phyloP scores from a whole-genome alignment of 1,139 yeast genomes.

The Saccharomyces pastorianus region DNA sequence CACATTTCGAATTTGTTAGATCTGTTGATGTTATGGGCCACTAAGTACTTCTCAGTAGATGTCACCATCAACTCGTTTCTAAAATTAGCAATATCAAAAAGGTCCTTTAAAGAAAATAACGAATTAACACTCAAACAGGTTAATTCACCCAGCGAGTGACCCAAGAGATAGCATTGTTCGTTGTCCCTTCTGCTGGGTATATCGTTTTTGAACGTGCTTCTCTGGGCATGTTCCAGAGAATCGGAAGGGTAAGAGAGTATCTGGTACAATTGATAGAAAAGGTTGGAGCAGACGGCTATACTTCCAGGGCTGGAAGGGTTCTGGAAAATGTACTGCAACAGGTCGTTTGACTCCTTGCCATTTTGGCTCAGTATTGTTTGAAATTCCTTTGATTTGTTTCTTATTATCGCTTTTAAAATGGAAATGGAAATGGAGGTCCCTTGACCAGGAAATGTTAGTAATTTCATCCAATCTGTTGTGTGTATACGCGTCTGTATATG shows the following conservation, averaged over 20 bases:
- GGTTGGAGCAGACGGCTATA: constrained; percentile 27
- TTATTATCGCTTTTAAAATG: constrained; percentile 19
- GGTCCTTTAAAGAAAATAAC: constrained; percentile 33
- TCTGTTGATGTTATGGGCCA: constrained; percentile 20
- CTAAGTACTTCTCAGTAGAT: constrained; percentile 22
- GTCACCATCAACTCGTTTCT: constrained; percentile 30
- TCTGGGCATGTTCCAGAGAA: constrained; percentile 1
- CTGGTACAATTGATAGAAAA: constrained; percentile 22
- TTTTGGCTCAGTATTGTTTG: constrained; percentile 13
- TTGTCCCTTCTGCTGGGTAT: constrained; percentile 1
- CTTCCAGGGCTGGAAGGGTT: constrained; percentile 28
- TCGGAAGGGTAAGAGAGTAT: constrained; percentile 4
- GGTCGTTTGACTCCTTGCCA: constrained; percentile 18
- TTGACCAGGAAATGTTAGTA: constrained; percentile 32
- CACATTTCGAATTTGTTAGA: constrained; percentile 28
- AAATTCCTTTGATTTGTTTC: constrained; percentile 19
- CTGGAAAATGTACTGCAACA: constrained; percentile 18
- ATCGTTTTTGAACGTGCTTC: background rate
- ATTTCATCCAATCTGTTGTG: constrained; percentile 10
- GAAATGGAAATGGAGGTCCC: constrained; percentile 28
- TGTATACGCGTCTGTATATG: background rate
- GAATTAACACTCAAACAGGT: constrained; percentile 37
- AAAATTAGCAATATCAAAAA: constrained; percentile 28
- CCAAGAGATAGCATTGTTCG: constrained; percentile 30
- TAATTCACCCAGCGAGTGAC: constrained; percentile 57